phyloP scores from a whole-genome alignment of 2,329 filamentous ascomycete species.

The Talaromyces sp. region DNA sequence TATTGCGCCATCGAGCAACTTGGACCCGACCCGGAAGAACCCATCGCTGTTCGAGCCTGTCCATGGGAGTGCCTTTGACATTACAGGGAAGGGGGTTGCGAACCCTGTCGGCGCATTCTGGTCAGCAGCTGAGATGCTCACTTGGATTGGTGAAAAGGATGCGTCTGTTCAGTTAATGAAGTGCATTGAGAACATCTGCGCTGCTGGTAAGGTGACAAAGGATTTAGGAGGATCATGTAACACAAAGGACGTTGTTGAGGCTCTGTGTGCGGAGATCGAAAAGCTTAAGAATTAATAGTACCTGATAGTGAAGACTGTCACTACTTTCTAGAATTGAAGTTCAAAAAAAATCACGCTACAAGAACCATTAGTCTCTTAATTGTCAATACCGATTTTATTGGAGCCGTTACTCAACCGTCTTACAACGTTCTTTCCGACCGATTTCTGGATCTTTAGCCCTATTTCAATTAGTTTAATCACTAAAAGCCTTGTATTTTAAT shows the following conservation, averaged over 20 bases:
- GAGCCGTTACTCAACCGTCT: no score
- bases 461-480: no score
- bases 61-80: conserved; percentile 67
- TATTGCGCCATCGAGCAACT: conserved; percentile 68
- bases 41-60: conserved; percentile 66
- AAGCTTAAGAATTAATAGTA: conserved; percentile 17
- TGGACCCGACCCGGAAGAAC: conserved; percentile 64
- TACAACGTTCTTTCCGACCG: no score
- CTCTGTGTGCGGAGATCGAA: conserved; percentile 56
- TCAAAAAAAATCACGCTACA: no score
- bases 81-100: conserved; percentile 61
- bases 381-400: no score
- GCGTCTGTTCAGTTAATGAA: conserved; percentile 61
- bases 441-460: no score
- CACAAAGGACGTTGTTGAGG: conserved; percentile 62
- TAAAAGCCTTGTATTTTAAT: no score
- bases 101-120: conserved; percentile 69
- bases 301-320: no score
- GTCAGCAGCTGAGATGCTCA: conserved; percentile 69
- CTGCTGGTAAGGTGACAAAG: conserved; percentile 55
- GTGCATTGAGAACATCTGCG: conserved; percentile 62
- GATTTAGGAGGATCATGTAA: conserved; percentile 61
- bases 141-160: conserved; percentile 61
- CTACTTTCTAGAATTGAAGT: no score
- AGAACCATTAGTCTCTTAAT: no score